phyloP scores from a whole-genome alignment of 345 rosid genomes.

The Hypericum perforatum region DNA sequence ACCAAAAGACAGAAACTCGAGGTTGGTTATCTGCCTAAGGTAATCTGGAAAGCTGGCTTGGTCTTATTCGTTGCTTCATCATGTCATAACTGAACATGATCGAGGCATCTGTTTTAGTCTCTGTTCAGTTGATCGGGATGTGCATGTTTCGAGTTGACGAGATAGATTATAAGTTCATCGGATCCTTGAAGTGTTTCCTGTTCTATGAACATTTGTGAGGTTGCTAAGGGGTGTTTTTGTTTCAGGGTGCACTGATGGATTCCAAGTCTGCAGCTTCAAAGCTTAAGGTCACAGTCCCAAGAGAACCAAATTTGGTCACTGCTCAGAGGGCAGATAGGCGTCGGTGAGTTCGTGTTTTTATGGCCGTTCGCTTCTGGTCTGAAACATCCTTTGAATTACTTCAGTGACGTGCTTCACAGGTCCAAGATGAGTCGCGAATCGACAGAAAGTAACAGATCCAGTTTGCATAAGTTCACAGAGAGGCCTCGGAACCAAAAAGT shows the following conservation, averaged over 20 bases:
- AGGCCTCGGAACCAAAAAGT: slow-evolving; percentile 43
- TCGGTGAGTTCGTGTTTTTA: slow-evolving; percentile 20
- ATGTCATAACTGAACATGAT: slow-evolving; percentile 1
- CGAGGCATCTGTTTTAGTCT: background rate
- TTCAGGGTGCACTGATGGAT: slow-evolving; percentile 23
- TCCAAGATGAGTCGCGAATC: slow-evolving; percentile 22
- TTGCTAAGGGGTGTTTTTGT: slow-evolving; percentile 9
- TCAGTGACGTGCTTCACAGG: slow-evolving; percentile 27
- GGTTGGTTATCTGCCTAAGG: slow-evolving; percentile 67
- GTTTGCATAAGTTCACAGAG: slow-evolving; percentile 24
- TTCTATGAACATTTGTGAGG: background rate
- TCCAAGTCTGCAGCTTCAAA: slow-evolving; percentile 11
- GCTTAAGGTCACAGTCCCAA: slow-evolving; percentile 40
- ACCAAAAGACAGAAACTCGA: slow-evolving; percentile 84
- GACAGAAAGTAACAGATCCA: slow-evolving; percentile 21
- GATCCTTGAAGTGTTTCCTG: background rate
- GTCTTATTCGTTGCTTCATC: background rate
- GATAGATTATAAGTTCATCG: background rate
- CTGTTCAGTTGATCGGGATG: no score
- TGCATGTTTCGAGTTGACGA: no score
- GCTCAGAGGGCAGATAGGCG: slow-evolving; percentile 39
- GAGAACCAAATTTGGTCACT: slow-evolving; percentile 51
- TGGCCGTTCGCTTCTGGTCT: background rate
- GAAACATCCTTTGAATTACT: background rate
- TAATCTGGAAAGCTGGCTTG: slow-evolving; percentile 6